A percentile compares a stretch with the other conserved stretches of the same genome.
These are phyloP conservation scores for Castanea mollissima DNA, from an alignment of 306 rosid genomes.

Conservation along the genomic window DNA sequence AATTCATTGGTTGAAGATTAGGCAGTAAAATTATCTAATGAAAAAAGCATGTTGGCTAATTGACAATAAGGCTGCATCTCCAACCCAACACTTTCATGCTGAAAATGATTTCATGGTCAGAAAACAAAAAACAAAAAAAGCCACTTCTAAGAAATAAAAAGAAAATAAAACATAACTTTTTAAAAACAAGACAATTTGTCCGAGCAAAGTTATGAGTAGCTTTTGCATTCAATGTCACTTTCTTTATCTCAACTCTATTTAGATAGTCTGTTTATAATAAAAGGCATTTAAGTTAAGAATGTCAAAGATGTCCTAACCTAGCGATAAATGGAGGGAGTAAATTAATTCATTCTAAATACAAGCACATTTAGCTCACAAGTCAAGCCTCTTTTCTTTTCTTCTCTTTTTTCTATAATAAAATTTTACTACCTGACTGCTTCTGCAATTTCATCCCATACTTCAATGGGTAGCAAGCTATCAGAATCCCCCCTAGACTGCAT, in stretches of 20 bases:
- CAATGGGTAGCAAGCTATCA: conserved; percentile 82
- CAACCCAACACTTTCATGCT: too few species aligned
- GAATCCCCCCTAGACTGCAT: conserved; percentile 88
- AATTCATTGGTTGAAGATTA: too few species aligned
- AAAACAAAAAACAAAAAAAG: too few species aligned
- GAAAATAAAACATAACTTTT: too few species aligned
- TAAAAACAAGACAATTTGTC: too few species aligned
- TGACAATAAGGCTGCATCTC: too few species aligned
- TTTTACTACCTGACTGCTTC: conserved; percentile 37
- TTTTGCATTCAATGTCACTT: background rate
- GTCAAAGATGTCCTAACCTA: background rate
- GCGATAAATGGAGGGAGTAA: too few species aligned
- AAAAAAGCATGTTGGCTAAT: too few species aligned
- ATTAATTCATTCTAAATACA: background rate
- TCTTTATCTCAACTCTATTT: background rate
- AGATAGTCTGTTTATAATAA: too few species aligned
- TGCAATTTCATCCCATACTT: conserved; percentile 70
- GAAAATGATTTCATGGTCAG: too few species aligned
- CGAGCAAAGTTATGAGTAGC: background rate
- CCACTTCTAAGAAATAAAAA: too few species aligned
- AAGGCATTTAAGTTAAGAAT: background rate
- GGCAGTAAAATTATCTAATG: too few species aligned
- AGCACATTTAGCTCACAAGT: background rate
- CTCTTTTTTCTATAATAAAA: background rate
- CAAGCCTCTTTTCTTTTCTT: background rate